Base-by-base conservation (phyloP, 305 asterid genomes). In the Petunia hybrid region DNA sequence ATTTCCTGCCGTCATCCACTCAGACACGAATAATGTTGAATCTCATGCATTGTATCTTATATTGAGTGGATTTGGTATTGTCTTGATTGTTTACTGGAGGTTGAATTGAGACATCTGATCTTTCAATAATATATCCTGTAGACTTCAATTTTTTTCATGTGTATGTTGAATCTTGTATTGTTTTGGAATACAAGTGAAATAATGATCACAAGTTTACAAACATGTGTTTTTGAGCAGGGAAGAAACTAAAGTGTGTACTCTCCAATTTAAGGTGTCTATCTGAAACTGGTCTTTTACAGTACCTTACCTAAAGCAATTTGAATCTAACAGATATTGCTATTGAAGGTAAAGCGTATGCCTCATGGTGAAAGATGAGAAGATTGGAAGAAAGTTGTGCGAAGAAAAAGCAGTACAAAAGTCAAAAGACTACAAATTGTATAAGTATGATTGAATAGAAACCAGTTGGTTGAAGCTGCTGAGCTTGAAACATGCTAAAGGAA, bases 1-100 rank as follows among this genome's bases (percentile, higher is more conserved):
- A 81, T 79, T 84, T 82, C 80, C 77, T 82, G 78, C 97, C 91
- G 97, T 90, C 69, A 14, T 84, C 42, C 97, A 92, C 86, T 57
- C 97, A 1, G 98, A 94, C 78, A 36, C 88, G 82, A 74, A 74
- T 74, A 82, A 77, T 48, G 79, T 16, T 78, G 22, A 13, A 81
- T 83, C 61, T 43, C 82, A 81, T 66, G 41, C 84, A 60, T 81
- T 81, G 41, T 74, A 75, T 59, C 46, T 77, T 64, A 46, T 35
- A 63, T 77, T 83, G 76, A 16, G 41, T 70, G 76, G 8, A 51
- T 36, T 51, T 48, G 71, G 61, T 73, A 80, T 60, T 84, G 80
- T 79, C 66, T 62, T 13, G 22, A 61, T 40, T 36, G 38, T 8
- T 38, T 39, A 10, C n/a, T 51, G 84, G 78, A 76, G n/a, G 80